These are phyloP conservation scores for Aquilaria yunnanensis DNA, from an alignment of 345 rosid genomes.

Conservation along the genomic window DNA sequence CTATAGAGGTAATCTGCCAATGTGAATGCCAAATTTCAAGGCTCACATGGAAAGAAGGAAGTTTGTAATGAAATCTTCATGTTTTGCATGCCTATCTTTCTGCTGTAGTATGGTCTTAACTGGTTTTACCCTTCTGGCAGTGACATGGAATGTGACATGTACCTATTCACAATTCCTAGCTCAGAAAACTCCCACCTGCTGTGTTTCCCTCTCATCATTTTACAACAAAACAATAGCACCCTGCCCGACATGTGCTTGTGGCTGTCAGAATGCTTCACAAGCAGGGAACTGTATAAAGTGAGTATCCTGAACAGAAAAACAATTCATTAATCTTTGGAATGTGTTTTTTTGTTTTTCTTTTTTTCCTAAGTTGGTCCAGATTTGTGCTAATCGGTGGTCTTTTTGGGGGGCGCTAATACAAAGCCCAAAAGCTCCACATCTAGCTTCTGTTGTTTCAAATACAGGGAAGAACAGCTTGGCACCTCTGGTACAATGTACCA, in stretches of 20 bases:
- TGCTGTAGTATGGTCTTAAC: slow-evolving; percentile 2
- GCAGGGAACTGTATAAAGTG: slow-evolving; percentile 69
- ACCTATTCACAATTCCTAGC: slow-evolving; percentile 84
- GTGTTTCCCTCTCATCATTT: slow-evolving; percentile 91
- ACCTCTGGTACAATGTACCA: slow-evolving; percentile 69
- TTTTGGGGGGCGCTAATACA: slow-evolving; percentile 6
- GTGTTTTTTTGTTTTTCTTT: slow-evolving; percentile 5
- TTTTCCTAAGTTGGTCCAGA: slow-evolving; percentile 2
- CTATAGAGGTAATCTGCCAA: too few relatives aligned
- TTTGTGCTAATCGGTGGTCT: not conserved
- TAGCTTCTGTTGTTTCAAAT: slow-evolving; percentile 55
- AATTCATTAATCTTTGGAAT: not conserved
- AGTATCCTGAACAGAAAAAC: slow-evolving; percentile 23
- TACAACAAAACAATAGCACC: slow-evolving; percentile 63
- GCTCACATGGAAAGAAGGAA: not conserved
- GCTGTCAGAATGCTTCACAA: slow-evolving; percentile 48
- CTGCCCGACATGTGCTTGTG: slow-evolving; percentile 83
- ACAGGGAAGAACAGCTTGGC: slow-evolving; percentile 29
- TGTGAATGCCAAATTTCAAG: too few relatives aligned
- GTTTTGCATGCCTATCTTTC: not conserved
- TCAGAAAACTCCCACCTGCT: slow-evolving; percentile 69
- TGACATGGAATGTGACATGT: slow-evolving; percentile 95
- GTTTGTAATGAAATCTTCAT: not conserved
- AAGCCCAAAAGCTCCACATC: slow-evolving; percentile 48
- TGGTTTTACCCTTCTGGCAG: slow-evolving; percentile 28